These are phyloP conservation scores for Pythium folliculosum DNA, from an alignment of 352 stramenopile genomes.

Conservation along the genomic window DNA sequence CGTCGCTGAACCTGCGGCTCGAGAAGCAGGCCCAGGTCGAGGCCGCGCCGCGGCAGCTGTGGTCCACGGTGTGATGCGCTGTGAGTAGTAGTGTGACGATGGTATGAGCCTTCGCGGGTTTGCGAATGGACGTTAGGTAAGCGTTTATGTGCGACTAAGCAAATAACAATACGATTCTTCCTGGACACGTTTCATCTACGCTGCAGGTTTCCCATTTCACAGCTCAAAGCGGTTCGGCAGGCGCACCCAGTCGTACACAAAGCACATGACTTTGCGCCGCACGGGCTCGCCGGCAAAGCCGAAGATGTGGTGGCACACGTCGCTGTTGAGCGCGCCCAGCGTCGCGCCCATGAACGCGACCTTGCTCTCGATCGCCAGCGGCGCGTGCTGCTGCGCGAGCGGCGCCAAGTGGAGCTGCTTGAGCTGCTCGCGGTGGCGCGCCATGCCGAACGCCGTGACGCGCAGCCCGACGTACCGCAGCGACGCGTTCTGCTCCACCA, in stretches of 20 bases:
- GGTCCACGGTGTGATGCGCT: conserved; percentile 29
- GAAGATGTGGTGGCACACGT: conserved; percentile 23
- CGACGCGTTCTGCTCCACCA: conserved; percentile 20
- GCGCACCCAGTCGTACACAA: conserved; percentile 28
- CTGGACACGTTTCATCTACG: not conserved
- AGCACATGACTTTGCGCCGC: conserved; percentile 21
- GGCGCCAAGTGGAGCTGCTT: conserved; percentile 20
- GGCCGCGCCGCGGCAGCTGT: conserved; percentile 18
- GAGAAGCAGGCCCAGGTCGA: conserved; percentile 23
- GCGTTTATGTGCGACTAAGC: too few relatives aligned
- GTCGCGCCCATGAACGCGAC: conserved; percentile 16
- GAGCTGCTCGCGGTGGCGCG: conserved; percentile 13
- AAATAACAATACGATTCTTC: too few relatives aligned
- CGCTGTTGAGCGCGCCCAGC: conserved; percentile 10
- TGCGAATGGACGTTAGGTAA: too few relatives aligned
- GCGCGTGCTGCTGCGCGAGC: conserved; percentile 11
- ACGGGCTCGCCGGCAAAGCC: conserved; percentile 17
- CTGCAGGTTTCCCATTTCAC: conserved; percentile 3
- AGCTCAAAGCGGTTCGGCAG: conserved; percentile 24
- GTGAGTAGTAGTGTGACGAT: not conserved
- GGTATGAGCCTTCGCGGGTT: not conserved
- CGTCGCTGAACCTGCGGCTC: conserved; percentile 30
- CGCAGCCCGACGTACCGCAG: conserved; percentile 25
- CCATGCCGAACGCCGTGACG: conserved; percentile 20
- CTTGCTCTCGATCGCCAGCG: conserved; percentile 16